Conservation (phyloP, 1,139 yeast species). For the Blastobotrys aristatus region DNA sequence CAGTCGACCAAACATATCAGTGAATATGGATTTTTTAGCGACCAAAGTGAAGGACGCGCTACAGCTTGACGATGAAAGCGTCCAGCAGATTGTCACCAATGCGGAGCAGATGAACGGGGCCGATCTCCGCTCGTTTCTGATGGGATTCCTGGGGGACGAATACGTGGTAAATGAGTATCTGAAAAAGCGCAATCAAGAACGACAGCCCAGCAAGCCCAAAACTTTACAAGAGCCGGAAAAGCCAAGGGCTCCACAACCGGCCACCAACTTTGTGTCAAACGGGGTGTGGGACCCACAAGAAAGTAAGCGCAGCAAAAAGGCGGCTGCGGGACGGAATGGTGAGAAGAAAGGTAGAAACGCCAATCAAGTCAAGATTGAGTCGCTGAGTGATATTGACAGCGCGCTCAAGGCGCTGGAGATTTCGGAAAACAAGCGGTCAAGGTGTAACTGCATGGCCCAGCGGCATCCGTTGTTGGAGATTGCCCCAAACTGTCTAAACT, state of each 20-base stretch:
- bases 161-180: constrained; percentile 10
- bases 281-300: constrained; percentile 21
- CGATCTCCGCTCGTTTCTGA: constrained; percentile 10
- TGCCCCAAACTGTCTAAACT: constrained; percentile 88
- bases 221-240: background rate
- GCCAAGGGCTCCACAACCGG: constrained; percentile 3
- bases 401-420: constrained; percentile 31
- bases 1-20: background rate
- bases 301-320: constrained; percentile 15
- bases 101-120: constrained; percentile 11
- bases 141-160: constrained; percentile 13
- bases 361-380: constrained; percentile 29
- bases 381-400: constrained; percentile 33
- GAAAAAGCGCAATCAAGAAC: constrained; percentile 1
- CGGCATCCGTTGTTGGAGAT: constrained; percentile 83
- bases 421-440: constrained; percentile 27
- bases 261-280: constrained; percentile 14
- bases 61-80: constrained; percentile 14
- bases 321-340: background rate
- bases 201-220: background rate
- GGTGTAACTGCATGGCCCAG: constrained; percentile 65
- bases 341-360: constrained; percentile 5
- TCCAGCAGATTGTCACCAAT: constrained; percentile 11
- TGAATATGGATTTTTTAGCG: constrained; percentile 2
- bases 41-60: constrained; percentile 2